Evolutionary conservation across 345 rosid genomes (phyloP).

Genomic region (Citrus unshiu): DNA sequence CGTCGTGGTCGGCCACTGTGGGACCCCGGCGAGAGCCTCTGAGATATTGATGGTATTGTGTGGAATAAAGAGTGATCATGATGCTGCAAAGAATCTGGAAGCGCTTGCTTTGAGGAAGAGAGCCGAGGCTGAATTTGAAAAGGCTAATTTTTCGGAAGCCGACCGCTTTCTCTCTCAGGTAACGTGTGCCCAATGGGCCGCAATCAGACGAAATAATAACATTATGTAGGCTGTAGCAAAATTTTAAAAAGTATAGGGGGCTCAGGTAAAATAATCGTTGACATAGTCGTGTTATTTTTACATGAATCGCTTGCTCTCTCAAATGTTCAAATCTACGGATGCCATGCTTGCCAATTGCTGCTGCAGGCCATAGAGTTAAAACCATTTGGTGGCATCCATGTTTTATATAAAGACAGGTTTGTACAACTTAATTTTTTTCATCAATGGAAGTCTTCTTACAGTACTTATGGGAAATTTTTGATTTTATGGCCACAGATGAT

Average conservation of each 20-base stretch:
- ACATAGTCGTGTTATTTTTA: no score
- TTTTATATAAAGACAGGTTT: constrained; percentile 65
- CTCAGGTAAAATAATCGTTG: no score
- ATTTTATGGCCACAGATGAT: not conserved
- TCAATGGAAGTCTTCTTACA: not conserved
- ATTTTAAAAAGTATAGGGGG: no score
- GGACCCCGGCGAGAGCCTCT: constrained; percentile 67
- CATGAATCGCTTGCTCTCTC: constrained; percentile 38
- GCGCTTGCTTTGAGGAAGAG: constrained; percentile 65
- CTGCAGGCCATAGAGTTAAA: constrained; percentile 71
- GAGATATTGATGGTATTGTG: constrained; percentile 35
- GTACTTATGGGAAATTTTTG: not conserved
- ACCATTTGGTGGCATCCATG: constrained; percentile 73
- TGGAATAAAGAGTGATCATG: constrained; percentile 24
- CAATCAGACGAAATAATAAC: no score
- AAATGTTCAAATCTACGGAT: constrained; percentile 26
- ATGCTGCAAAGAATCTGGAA: constrained; percentile 35
- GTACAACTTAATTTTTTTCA: not conserved
- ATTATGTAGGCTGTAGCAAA: no score
- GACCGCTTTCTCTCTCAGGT: constrained; percentile 65
- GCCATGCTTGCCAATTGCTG: constrained; percentile 17
- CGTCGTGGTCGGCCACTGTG: constrained; percentile 56
- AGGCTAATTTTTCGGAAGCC: constrained; percentile 48
- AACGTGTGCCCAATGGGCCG: not conserved
- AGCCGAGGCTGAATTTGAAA: constrained; percentile 49